These are phyloP conservation scores for Poterioochromonas sp. DNA, from an alignment of 352 stramenopile species.

Conservation along the genomic window DNA sequence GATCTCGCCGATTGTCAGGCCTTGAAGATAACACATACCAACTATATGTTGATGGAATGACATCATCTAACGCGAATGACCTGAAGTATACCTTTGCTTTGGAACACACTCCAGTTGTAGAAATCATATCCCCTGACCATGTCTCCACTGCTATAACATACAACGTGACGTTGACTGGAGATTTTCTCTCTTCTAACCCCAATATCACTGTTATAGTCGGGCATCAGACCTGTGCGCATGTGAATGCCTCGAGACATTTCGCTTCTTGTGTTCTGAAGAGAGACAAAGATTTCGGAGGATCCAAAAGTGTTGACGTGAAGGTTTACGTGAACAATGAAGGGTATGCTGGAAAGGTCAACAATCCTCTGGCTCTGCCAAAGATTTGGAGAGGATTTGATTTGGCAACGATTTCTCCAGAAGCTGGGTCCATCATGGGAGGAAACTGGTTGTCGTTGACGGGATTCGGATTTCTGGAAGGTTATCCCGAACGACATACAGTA, in stretches of 20 bases:
- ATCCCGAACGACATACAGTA: not conserved
- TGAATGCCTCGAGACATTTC: not conserved
- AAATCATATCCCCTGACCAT: not conserved
- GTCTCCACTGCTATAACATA: not conserved
- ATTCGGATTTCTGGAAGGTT: slow-evolving; percentile 7
- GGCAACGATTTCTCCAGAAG: not conserved
- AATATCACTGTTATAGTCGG: not conserved
- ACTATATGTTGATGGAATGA: not conserved
- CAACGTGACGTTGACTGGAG: not conserved
- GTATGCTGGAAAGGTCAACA: not conserved
- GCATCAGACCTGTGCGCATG: not conserved
- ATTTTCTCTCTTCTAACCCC: not conserved
- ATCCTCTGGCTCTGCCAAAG: not conserved
- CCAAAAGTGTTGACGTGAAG: not conserved
- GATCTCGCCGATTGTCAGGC: not conserved
- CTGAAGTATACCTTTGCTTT: not conserved
- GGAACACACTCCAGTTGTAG: not conserved
- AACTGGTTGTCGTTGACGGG: not conserved
- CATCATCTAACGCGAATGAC: too few relatives aligned
- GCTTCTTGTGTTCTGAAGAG: not conserved
- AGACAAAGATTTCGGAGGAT: not conserved
- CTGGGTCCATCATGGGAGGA: not conserved
- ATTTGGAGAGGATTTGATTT: slow-evolving; percentile 11
- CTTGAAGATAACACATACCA: not conserved
- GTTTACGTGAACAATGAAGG: not conserved